These are phyloP conservation scores for Epithele typhae DNA, from an alignment of 768 basidiomycete genomes.

Conservation along the genomic window DNA sequence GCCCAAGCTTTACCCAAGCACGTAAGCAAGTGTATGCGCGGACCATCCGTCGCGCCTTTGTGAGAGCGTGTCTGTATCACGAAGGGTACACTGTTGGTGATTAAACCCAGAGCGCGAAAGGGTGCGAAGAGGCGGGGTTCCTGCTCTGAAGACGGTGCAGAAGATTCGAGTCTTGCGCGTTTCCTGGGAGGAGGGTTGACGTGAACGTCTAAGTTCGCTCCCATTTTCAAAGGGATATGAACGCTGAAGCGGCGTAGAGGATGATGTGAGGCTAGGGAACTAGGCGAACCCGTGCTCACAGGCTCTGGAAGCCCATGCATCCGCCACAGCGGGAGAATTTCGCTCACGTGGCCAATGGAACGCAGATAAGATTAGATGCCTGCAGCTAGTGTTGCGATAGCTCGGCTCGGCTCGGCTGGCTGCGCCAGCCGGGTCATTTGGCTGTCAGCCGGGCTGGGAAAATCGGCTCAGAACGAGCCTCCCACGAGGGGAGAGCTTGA, in stretches of 20 bases:
- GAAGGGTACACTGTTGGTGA: constrained; percentile 90
- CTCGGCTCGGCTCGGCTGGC: too few relatives aligned
- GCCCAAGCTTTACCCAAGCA: constrained; percentile 91
- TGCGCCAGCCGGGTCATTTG: too few relatives aligned
- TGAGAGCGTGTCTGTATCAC: constrained; percentile 79
- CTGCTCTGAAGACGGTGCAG: neutral
- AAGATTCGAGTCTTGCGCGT: constrained; percentile 36
- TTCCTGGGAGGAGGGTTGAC: constrained; percentile 47
- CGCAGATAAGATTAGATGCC: neutral
- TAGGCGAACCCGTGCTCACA: too few relatives aligned
- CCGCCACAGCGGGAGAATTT: neutral
- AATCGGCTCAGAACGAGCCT: too few relatives aligned
- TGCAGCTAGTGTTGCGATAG: too few relatives aligned
- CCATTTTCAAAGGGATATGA: too few relatives aligned
- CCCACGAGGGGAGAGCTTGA: too few relatives aligned
- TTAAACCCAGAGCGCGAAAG: constrained; percentile 91
- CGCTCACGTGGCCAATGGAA: neutral
- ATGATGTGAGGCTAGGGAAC: too few relatives aligned
- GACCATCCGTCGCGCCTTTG: constrained; percentile 82
- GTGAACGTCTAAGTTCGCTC: constrained; percentile 2
- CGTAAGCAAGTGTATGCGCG: constrained; percentile 78
- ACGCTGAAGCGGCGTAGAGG: too few relatives aligned
- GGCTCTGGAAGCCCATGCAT: too few relatives aligned
- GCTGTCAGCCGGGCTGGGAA: too few relatives aligned
- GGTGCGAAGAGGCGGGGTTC: constrained; percentile 72